Evolutionary conservation across 2,329 filamentous ascomycete genomes (phyloP).

Genomic region (Pestalotiopsis sp.): DNA sequence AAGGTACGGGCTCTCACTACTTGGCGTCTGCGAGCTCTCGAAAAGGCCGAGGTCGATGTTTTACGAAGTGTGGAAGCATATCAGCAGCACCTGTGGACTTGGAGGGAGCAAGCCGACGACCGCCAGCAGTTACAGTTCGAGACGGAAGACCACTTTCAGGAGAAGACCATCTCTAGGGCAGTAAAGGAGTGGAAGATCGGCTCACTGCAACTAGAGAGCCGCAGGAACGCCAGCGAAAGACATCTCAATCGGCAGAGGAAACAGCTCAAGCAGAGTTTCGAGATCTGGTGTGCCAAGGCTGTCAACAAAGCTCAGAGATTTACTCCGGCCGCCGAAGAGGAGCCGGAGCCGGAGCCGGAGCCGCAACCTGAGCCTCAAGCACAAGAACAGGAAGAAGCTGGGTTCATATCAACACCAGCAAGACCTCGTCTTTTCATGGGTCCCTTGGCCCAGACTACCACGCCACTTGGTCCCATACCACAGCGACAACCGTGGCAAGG

Average conservation of each 20-base stretch:
- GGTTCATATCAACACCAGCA: conserved; percentile 32
- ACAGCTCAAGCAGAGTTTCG: conserved; percentile 28
- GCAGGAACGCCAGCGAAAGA: conserved; percentile 30
- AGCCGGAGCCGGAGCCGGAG: conserved; percentile 14
- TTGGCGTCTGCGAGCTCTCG: conserved; percentile 29
- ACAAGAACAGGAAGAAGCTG: conserved; percentile 25
- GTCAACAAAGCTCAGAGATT: conserved; percentile 22
- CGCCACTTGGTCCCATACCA: conserved; percentile 33
- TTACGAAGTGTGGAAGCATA: conserved; percentile 24
- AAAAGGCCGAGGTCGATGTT: conserved; percentile 21
- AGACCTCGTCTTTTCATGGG: conserved; percentile 31
- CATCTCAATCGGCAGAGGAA: conserved; percentile 31
- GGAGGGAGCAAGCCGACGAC: conserved; percentile 24
- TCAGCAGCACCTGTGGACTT: conserved; percentile 26
- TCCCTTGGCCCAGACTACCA: conserved; percentile 30
- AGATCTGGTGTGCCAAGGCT: conserved; percentile 30
- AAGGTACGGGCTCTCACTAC: conserved; percentile 21
- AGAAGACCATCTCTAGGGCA: conserved; percentile 22
- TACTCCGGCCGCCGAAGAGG: conserved; percentile 16
- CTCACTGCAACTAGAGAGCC: conserved; percentile 30
- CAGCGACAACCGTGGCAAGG: conserved; percentile 24
- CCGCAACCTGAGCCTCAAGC: conserved; percentile 2
- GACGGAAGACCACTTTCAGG: conserved; percentile 27
- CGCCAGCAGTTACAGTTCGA: conserved; percentile 22
- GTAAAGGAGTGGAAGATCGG: conserved; percentile 33